Base-by-base conservation (phyloP, 371 early-diverging fungal species). In the Mortierella sp. region DNA sequence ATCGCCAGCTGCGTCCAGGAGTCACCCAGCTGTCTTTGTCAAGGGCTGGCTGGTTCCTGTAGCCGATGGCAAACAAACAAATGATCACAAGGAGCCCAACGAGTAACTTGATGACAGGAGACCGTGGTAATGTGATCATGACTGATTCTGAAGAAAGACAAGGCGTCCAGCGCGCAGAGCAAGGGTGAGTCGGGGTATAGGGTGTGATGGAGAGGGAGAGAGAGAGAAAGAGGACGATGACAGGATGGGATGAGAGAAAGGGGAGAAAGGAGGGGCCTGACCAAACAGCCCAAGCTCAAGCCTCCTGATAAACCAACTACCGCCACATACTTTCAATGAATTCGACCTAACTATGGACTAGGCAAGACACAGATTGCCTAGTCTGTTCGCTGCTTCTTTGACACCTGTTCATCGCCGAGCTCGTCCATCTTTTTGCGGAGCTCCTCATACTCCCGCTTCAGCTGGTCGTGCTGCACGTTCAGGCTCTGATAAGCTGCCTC, bases 371-470 rank as follows among this genome's bases (percentile, higher is more conserved):
- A 25, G 50, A 16, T n/a, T 37, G 17, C 39, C 47, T 53, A 63
- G 34, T 31, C 77, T n/a, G 28, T 80, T 25, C 24, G 80, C n/a
- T 17, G 81, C 51, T 55, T 82, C 80, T 55, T 82, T 65, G 8
- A 73, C 73, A 37, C n/a, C 6, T 54, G 63, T 16, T 40, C 63
- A 1, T 82, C 82, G 9, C 37, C 44, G 7, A 63, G 62, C 1
- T 80, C 79, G 16, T 71, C 69, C 16, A 63, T 49, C 13, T 64
- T 52, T 25, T 60, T 49, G 6, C 81, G 54, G 24, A 83, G 46
- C 6, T 80, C 65, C 12, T 82, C 79, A 59, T 77, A 80, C 13
- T 81, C 73, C 13, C 57, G 69, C 52, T 78, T 78, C 47, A 86
- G 50, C 9, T 70, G 58, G 37, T 85, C 81, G 50, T 83, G 82